Conservation (phyloP, 306 rosid genomes). For the Prosopis cineraria region DNA sequence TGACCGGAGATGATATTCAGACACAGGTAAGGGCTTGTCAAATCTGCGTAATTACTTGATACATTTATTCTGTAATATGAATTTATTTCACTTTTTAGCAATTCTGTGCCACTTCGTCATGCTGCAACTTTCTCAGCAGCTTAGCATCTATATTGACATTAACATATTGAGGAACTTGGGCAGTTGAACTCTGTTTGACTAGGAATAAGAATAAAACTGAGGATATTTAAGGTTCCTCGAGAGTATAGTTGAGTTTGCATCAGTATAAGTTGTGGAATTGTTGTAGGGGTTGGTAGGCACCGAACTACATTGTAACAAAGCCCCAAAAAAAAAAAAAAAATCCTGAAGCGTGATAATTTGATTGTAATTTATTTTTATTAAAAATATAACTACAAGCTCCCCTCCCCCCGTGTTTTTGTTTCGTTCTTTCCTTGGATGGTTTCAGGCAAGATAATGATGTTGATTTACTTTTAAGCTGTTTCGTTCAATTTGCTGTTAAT, state of each 20-base stretch:
- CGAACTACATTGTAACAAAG: background rate
- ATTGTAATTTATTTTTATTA: background rate
- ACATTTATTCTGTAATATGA: background rate
- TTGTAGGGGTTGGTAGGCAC: background rate
- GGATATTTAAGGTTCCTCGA: background rate
- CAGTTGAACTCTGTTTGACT: background rate
- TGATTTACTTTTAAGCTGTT: background rate
- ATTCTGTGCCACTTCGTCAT: background rate
- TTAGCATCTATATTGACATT: background rate
- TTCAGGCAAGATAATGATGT: background rate
- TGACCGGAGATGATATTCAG: constrained; percentile 85
- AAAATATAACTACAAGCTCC: background rate
- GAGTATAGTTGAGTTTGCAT: background rate
- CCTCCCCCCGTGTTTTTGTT: no score
- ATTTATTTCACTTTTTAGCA: background rate
- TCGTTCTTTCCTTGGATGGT: no score
- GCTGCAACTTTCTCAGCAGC: background rate
- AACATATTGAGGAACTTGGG: background rate
- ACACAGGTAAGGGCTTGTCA: constrained; percentile 65
- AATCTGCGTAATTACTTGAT: background rate
- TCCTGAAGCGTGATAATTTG: background rate
- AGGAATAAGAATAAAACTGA: background rate
- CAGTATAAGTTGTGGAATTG: background rate
- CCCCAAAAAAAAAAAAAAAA: background rate
- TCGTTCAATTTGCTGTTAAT: background rate